Base-by-base conservation (phyloP, 2,329 filamentous ascomycete species). In the Lomentospora prolificans region DNA sequence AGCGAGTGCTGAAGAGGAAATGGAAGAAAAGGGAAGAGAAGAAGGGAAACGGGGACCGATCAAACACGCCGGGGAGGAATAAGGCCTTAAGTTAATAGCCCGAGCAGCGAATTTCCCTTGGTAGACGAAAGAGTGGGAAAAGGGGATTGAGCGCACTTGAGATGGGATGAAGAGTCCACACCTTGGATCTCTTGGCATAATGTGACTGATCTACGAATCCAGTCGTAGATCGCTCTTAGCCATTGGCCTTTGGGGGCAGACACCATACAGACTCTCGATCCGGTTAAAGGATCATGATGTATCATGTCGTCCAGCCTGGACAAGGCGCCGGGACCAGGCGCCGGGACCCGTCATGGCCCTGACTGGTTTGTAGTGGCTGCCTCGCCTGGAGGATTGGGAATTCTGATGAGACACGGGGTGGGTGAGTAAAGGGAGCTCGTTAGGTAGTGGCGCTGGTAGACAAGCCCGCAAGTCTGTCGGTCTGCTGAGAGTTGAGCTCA, bases 271-370 rank as follows among this genome's bases (percentile, higher is more conserved):
- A 51, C 24, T 51, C 48, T 9, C n/a, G 30, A 33, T 52, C 50
- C 50, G 50, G 50, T 31, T 52, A 52, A 52, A 52, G 50, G 50
- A 33, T 17, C 30, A 3, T n/a, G 8, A n/a, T 52, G 50, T 52
- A 24, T 31, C 50, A 52, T 22, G 28, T 52, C 22, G 50, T 10
- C 17, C 50, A 33, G 41, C n/a, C 17, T 8, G 30, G 36, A 39
- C 36, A 17, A 17, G 36, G 12, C 12, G 36, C 36, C 14, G 19
- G 36, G 36, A 39, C 36, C 36, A 39, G 19, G 36, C 36, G n/a
- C n/a, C n/a, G n/a, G n/a, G n/a, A n/a, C n/a, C n/a, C n/a, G n/a
- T n/a, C 36, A 17, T 39, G 36, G 14, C 14, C 36, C 19, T 39
- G 36, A n/a, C 19, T 17, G 19, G 36, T 39, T 39, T 17, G 14